These are phyloP conservation scores for Chytriomyces confervae DNA, from an alignment of 192 early-diverging fungal genomes.

Conservation along the genomic window DNA sequence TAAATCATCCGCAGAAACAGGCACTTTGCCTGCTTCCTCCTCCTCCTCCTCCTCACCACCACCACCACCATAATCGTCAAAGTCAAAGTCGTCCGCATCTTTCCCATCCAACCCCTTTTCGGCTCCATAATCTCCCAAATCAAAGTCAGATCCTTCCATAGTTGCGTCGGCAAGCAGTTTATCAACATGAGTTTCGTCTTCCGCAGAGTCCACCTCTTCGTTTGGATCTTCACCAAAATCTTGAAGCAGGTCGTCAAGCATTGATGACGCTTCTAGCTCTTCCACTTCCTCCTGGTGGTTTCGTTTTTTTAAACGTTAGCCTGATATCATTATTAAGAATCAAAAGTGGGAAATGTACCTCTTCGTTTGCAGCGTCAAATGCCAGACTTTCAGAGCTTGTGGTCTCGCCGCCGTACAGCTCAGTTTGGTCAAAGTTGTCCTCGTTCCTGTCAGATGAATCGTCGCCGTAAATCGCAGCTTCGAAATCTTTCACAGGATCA, in stretches of 20 bases:
- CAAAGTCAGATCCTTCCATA: not conserved
- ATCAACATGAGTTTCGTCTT: constrained; percentile 2
- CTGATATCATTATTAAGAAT: not conserved
- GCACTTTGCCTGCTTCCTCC: not conserved
- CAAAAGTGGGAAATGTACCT: not conserved
- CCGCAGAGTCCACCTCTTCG: not conserved
- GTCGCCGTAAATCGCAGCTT: no score
- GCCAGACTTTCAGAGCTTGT: not conserved
- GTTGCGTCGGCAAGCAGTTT: not conserved
- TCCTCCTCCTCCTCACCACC: not conserved
- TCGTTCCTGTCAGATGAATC: no score
- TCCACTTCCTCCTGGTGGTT: not conserved
- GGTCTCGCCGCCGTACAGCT: no score
- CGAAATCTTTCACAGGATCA: not conserved
- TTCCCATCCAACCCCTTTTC: not conserved
- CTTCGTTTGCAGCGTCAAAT: not conserved
- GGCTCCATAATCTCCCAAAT: not conserved
- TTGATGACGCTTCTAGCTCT: not conserved
- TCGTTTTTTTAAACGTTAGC: no score
- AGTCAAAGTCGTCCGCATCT: not conserved
- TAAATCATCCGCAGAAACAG: not conserved
- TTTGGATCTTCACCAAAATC: not conserved
- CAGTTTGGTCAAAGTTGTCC: no score
- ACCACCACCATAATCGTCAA: not conserved
- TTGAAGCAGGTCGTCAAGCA: no score